Evolutionary conservation across 139 green algal genomes (phyloP), one percentile per base, ranked within the genome.

Genomic region (Volvox africanus): DNA sequence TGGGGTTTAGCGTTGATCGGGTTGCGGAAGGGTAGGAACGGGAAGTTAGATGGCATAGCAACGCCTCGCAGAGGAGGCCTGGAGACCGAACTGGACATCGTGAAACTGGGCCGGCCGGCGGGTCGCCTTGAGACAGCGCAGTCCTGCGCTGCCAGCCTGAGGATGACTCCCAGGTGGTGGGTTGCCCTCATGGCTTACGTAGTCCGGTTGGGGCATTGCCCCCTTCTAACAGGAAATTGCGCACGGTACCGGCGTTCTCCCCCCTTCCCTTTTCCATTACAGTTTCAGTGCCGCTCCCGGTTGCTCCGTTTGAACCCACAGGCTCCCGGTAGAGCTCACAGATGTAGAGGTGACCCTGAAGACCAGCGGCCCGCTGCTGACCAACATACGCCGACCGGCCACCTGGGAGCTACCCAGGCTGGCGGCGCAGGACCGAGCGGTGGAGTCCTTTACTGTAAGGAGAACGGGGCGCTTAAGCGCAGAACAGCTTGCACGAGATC

Each of bases 341-440:
- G 82, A 81, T 61, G 61, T 71, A 17, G 28, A 35, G 75, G 17
- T 89, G 75, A 11, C 50, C 22, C 69, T 92, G 61, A 82, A 90
- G 82, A 73, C 62, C 65, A 80, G 13, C 30, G 90, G 90, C 9
- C 79, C 73, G 32, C 79, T 88, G 85, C 44, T 85, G 67, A 28
- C 44, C 21, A 32, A 78, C 11, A 80, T 30, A 13, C 76, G 68
- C 35, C 78, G 79, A 14, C 22, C 37, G 37, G 68, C 82, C 18
- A 44, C 26, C 30, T 95, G 93, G 93, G 79, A 80, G 68, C 78
- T 95, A 78, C 93, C 93, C 2, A 78, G 89, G 2, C 61, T 95
- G 68, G 87, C 90, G 78, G 89, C 91, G 19, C 90, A 92, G 37
- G 93, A 95, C 82, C 86, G 85, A 9, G 87, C 89, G 35, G 78